These are phyloP conservation scores for Maudiozyma humilis DNA, from an alignment of 1,139 yeast genomes.

Conservation along the genomic window DNA sequence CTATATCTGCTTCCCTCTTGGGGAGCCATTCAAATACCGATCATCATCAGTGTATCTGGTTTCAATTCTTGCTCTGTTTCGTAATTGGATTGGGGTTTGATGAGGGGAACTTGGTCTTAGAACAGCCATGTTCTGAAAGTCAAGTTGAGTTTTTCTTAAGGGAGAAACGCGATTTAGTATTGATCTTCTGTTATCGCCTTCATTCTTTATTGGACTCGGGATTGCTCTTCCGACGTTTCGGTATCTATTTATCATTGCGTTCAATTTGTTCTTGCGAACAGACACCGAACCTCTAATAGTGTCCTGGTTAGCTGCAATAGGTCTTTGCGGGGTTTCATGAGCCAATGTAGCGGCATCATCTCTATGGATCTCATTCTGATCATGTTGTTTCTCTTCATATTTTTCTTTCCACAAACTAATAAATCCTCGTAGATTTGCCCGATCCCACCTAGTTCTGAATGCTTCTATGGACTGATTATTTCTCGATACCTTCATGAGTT, in stretches of 20 bases:
- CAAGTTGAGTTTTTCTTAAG: not conserved
- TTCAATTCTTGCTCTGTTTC: not conserved
- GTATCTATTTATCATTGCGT: slow-evolving; percentile 31
- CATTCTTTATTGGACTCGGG: slow-evolving; percentile 31
- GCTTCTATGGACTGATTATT: slow-evolving; percentile 29
- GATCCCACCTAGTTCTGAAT: slow-evolving; percentile 33
- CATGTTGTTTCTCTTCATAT: slow-evolving; percentile 10
- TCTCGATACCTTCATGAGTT: slow-evolving; percentile 28
- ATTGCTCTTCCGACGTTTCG: slow-evolving; percentile 31
- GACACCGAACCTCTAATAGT: slow-evolving; percentile 33
- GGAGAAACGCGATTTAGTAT: not conserved
- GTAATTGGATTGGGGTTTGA: not conserved
- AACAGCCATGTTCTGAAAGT: slow-evolving; percentile 3
- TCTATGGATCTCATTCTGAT: not conserved
- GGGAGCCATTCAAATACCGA: slow-evolving; percentile 8
- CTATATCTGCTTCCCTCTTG: slow-evolving; percentile 3
- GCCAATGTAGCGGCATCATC: too few relatives aligned
- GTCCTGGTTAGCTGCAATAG: slow-evolving; percentile 2
- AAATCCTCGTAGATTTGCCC: slow-evolving; percentile 33
- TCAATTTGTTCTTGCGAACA: slow-evolving; percentile 29
- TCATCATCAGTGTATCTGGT: not conserved
- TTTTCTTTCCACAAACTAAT: slow-evolving; percentile 31
- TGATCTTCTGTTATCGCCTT: not conserved
- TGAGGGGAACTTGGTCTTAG: slow-evolving; percentile 1
- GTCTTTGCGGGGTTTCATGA: slow-evolving; percentile 3